These are phyloP conservation scores for Saturnispora hagleri DNA, from an alignment of 805 yeast genomes.

Conservation along the genomic window DNA sequence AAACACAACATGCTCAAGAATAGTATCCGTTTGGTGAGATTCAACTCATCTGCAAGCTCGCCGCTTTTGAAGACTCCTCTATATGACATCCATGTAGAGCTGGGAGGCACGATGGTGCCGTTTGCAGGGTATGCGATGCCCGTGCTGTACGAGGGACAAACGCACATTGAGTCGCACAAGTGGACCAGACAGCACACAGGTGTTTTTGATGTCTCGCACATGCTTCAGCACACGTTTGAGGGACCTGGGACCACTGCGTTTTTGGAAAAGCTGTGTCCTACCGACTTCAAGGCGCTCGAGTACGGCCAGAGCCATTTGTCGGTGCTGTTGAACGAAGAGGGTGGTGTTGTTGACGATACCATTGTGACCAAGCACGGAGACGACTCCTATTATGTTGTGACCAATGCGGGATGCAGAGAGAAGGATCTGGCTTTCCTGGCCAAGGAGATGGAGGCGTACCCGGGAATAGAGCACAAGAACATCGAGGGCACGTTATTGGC, in stretches of 20 bases:
- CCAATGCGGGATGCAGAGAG: slow-evolving; percentile 91
- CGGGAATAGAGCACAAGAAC: slow-evolving; percentile 28
- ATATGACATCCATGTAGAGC: slow-evolving; percentile 64
- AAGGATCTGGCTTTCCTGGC: slow-evolving; percentile 64
- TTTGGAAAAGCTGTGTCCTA: slow-evolving; percentile 78
- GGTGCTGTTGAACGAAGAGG: slow-evolving; percentile 57
- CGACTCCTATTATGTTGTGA: slow-evolving; percentile 72
- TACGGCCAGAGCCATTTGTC: slow-evolving; percentile 63
- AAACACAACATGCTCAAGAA: slow-evolving; percentile 1
- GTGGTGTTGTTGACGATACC: slow-evolving; percentile 91
- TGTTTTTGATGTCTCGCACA: slow-evolving; percentile 92
- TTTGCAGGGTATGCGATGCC: slow-evolving; percentile 98
- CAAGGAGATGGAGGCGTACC: slow-evolving; percentile 35
- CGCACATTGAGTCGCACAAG: slow-evolving; percentile 86
- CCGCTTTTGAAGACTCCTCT: slow-evolving; percentile 59
- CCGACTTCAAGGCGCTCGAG: slow-evolving; percentile 55
- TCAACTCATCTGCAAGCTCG: slow-evolving; percentile 18
- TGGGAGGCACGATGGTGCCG: slow-evolving; percentile 88
- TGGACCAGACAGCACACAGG: slow-evolving; percentile 91
- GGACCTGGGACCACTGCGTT: slow-evolving; percentile 64
- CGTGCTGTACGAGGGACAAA: slow-evolving; percentile 71
- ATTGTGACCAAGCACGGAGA: slow-evolving; percentile 80
- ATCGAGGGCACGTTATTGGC: slow-evolving; percentile 78
- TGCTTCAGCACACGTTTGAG: slow-evolving; percentile 78
- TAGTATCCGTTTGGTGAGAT: slow-evolving; percentile 1